A percentile compares a stretch with the other conserved stretches of the same genome.
phyloP scores from a whole-genome alignment of 176 grass and related monocot species.

The Phoenix roebelenii region DNA sequence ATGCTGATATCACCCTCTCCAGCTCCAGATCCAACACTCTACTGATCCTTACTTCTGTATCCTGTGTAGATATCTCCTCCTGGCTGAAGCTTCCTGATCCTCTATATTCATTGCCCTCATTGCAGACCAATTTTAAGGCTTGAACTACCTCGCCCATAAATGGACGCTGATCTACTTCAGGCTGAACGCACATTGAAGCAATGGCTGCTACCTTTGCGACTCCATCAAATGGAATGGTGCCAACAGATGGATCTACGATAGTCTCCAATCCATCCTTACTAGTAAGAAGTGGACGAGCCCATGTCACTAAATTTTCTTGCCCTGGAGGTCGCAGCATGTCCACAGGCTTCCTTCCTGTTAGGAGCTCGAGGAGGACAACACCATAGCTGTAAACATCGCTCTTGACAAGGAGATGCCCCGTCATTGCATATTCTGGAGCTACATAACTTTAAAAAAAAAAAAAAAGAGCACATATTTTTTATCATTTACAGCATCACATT shows the following conservation, averaged over 20 bases:
- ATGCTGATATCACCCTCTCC: constrained; percentile 14
- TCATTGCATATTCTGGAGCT: constrained; percentile 98
- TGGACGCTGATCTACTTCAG: constrained; percentile 91
- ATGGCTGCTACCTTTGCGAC: constrained; percentile 88
- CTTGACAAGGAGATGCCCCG: constrained; percentile 95
- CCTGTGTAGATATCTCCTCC: constrained; percentile 32
- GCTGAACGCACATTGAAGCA: constrained; percentile 97
- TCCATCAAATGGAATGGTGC: constrained; percentile 49
- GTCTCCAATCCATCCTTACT: constrained; percentile 54
- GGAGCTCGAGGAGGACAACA: constrained; percentile 91
- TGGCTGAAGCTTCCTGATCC: constrained; percentile 41
- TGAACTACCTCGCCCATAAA: constrained; percentile 99
- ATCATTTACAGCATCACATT: constrained; percentile 15
- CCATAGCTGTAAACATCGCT: constrained; percentile 99
- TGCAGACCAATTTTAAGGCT: constrained; percentile 78
- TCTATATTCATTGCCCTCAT: constrained; percentile 56
- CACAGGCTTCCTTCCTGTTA: constrained; percentile 84
- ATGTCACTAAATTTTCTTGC: constrained; percentile 93
- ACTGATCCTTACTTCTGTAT: constrained; percentile 33
- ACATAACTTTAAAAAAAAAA: constrained; percentile 55
- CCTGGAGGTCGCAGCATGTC: constrained; percentile 83
- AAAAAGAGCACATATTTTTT: not conserved
- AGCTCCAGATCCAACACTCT: constrained; percentile 34
- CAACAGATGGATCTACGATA: constrained; percentile 68
- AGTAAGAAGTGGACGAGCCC: constrained; percentile 76